Evolutionary conservation across 2,329 filamentous ascomycete genomes (phyloP).

Genomic region (Colletotrichum horii): DNA sequence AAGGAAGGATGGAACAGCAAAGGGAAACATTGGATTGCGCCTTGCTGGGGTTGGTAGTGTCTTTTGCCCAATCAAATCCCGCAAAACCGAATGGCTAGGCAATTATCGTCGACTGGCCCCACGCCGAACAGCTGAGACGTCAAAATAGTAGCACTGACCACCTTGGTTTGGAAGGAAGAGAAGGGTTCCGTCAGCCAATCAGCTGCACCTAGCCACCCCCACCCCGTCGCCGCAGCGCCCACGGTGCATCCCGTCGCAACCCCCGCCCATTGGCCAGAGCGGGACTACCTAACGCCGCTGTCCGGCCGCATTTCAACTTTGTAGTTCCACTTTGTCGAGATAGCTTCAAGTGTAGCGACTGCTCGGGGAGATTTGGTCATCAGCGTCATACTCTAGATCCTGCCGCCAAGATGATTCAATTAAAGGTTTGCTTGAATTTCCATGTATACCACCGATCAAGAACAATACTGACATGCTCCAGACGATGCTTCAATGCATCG

Average conservation of each 20-base stretch:
- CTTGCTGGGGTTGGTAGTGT: not conserved
- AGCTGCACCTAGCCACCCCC: not conserved
- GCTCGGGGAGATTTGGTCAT: slow-evolving; percentile 2
- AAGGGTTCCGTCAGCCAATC: not conserved
- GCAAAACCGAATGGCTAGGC: not conserved
- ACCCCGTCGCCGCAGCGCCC: not conserved
- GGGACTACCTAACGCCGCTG: not conserved
- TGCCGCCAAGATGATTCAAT: slow-evolving; percentile 80
- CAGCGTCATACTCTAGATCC: slow-evolving; percentile 13
- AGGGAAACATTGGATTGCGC: slow-evolving; percentile 18
- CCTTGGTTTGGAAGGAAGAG: not conserved
- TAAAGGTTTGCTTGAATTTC: slow-evolving; percentile 65
- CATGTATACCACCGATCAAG: fast-evolving
- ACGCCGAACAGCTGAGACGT: slow-evolving; percentile 15
- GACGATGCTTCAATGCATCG: slow-evolving; percentile 99
- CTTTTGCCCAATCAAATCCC: not conserved
- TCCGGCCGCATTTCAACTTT: slow-evolving; percentile 12
- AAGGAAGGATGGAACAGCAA: not conserved
- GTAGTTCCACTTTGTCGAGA: slow-evolving; percentile 17
- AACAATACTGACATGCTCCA: slow-evolving; percentile 38
- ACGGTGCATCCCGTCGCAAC: not conserved
- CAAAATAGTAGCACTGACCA: slow-evolving; percentile 21
- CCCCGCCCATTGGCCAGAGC: not conserved
- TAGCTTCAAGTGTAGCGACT: slow-evolving; percentile 8
- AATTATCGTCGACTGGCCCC: slow-evolving; percentile 7